Base-by-base conservation (phyloP, 495 filamentous ascomycete genomes). In the Penicillium dipodomyicola region DNA sequence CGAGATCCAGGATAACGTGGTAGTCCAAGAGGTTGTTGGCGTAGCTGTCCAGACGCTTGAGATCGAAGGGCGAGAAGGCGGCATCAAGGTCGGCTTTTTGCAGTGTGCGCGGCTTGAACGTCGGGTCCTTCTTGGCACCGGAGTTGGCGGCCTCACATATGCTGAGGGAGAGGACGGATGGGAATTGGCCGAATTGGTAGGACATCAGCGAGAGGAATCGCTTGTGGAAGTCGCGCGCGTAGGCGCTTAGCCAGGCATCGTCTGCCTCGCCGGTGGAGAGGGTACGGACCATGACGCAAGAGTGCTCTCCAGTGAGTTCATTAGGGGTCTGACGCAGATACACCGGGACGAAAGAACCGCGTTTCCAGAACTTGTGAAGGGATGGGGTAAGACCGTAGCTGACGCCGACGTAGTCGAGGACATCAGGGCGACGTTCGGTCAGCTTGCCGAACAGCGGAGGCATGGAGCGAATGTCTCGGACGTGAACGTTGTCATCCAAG, bases 351-450 rank as follows among this genome's bases (percentile, higher is more conserved):
- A 97, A 98, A n/a, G 79, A 79, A 15, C 85, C 80, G 30, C 84
- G 83, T 71, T 96, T 96, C 95, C 95, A 99, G 80, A 99, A 97
- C 65, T 90, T 96, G 75, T 96, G 95, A 11, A 99, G 83, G 4
- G 82, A 77, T 25, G 87, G 80, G 3, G 95, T 99, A 35, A 99
- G 80, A 30, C 95, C 95, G 62, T 93, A 99, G 70, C 88, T 93
- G 59, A 97, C 94, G 69, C 95, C 95, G 17, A 97, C 65, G 63
- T 97, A 99, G 69, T 97, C 95, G 1, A 97, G 84, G 8, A 71
- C 67, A 58, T 91, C 85, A 2, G 95, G 89, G 27, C 84, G 85
- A 41, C 89, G 84, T 70, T 99, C 92, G 0, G 87, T 83, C 30
- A 99, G 77, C 67, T 92, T 92, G 12, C 93, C 84, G 65, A 99